Evolutionary conservation across 2,329 filamentous ascomycete species (phyloP).

Genomic region (Microdochium bolleyi): DNA sequence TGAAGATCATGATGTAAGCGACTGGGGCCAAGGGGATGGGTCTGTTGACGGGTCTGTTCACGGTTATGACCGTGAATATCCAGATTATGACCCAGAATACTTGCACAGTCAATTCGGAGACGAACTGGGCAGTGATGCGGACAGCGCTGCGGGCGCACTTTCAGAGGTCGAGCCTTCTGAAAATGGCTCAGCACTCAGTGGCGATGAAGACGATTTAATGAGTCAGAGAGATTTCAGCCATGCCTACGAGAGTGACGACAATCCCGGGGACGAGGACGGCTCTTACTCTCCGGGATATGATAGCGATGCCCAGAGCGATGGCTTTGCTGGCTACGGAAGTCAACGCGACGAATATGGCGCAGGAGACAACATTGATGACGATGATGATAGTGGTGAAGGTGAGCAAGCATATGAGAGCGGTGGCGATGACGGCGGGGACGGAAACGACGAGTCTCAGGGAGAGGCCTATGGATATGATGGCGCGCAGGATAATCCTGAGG

Average conservation of each 20-base stretch:
- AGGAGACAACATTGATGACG: no score
- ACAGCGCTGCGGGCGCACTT: not conserved
- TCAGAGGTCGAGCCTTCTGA: not conserved
- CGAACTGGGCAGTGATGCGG: not conserved
- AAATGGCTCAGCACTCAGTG: not conserved
- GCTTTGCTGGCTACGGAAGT: no score
- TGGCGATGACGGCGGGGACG: not conserved
- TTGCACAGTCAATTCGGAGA: not conserved
- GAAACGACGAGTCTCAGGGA: not conserved
- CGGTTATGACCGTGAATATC: no score
- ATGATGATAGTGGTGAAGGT: no score
- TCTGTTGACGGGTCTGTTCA: not conserved
- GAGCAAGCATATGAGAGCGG: no score
- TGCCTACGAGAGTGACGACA: not conserved
- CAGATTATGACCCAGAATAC: not conserved
- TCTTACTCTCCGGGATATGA: no score
- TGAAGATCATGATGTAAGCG: not conserved
- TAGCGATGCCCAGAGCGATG: no score
- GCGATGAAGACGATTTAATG: not conserved
- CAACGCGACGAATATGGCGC: no score
- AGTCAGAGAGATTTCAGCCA: not conserved
- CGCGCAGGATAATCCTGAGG: not conserved
- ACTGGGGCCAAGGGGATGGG: not conserved
- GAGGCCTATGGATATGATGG: not conserved
- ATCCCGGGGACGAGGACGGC: no score